Conservation (phyloP, 176 grass and related monocot genomes). For the Phyllostachys edulis region DNA sequence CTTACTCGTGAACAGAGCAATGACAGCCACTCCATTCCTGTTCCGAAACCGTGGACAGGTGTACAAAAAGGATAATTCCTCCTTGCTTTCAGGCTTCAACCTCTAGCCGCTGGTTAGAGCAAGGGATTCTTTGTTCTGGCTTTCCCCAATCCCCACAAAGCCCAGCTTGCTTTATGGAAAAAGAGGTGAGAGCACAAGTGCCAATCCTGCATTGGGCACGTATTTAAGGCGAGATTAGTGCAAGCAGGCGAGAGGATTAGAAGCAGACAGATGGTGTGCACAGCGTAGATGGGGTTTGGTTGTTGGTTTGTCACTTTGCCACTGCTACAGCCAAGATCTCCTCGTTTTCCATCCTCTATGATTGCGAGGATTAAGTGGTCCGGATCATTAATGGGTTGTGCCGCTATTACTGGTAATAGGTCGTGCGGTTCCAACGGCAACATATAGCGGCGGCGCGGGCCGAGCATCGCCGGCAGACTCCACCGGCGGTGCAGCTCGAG, state of each 20-base stretch:
- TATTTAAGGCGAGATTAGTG: conserved; percentile 8
- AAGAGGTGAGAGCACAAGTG: too few relatives aligned
- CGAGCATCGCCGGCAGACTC: too few relatives aligned
- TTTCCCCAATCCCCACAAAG: not conserved
- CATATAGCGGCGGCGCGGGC: too few relatives aligned
- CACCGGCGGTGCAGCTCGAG: too few relatives aligned
- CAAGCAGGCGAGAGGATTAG: not conserved
- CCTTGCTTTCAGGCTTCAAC: not conserved
- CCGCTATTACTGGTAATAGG: not conserved
- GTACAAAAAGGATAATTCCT: not conserved
- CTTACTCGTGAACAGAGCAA: not conserved
- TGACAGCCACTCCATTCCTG: not conserved
- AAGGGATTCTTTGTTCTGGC: not conserved
- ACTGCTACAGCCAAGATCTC: not conserved
- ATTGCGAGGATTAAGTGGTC: not conserved
- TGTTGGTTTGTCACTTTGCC: conserved; percentile 23
- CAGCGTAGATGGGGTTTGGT: not conserved
- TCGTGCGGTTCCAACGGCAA: too few relatives aligned
- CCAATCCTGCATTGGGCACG: not conserved
- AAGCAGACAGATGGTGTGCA: too few relatives aligned
- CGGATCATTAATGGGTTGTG: conserved; percentile 14
- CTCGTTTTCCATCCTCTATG: not conserved
- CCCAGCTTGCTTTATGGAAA: too few relatives aligned
- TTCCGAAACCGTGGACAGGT: not conserved
- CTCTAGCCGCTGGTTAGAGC: not conserved